Evolutionary conservation across 805 yeast genomes (phyloP), one percentile per base, ranked within the genome.

Genomic region (Yarrowia sp.): DNA sequence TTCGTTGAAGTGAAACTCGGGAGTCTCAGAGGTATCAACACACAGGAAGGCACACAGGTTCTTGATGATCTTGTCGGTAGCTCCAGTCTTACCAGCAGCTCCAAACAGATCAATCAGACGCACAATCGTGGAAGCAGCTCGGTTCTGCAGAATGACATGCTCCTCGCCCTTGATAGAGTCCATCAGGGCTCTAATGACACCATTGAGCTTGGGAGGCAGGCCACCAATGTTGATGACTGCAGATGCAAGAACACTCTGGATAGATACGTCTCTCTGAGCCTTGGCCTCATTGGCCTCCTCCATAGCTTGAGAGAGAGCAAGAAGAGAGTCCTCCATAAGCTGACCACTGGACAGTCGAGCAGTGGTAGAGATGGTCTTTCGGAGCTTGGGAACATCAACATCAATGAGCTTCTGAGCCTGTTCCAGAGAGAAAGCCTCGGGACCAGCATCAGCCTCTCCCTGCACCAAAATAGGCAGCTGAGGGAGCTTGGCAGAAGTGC

Each of bases 11-110:
- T 80, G 79, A 72, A 90, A 95, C 71, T 91, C 98, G 1, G 99
- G 99, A 36, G 93, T 97, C 73, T 92, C 98, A 3, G 95, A 84
- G 0, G 97, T 91, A 73, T 93, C 99, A 36, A 92, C 97, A 77
- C 99, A 95, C 61, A 95, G 73, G 73, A 93, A 93, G 0, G 93
- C 96, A 77, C 97, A 90, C 65, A 96, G 77, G 72, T 95, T 95
- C 74, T 90, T 93, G 48, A 90, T 84, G 68, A 96, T 88, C 73
- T 95, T 95, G 70, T 90, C 96, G 2, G 93, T 86, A 1, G 93
- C 95, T 41, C 86, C 86, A n/a, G 73, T 74, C 72, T 92, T 91
- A 8, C 84, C 85, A 4, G 76, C 76, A 1, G 73, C 73, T 39
- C 84, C 79, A 65, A 96, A 82, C 67, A 83, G 82, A n/a, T 76